phyloP scores from a whole-genome alignment of 2,329 filamentous ascomycete genomes.

The Ilyonectria mors-panacis region DNA sequence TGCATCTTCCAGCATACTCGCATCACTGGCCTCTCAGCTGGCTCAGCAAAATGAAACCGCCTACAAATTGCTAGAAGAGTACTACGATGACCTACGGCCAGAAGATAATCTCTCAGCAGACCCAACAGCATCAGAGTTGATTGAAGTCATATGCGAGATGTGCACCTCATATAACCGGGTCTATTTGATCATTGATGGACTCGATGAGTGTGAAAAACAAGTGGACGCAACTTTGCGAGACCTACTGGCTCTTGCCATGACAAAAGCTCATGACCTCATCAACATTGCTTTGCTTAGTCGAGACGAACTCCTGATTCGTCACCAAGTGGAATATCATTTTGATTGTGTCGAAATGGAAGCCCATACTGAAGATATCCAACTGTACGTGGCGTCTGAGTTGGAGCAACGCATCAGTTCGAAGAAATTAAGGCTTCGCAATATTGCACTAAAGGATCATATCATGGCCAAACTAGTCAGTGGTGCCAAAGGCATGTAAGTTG shows the following conservation, averaged over 20 bases:
- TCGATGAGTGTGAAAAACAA: slow-evolving; percentile 12
- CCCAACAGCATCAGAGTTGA: not conserved
- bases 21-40: slow-evolving; percentile 15
- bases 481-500: slow-evolving; percentile 26
- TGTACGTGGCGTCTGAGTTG: slow-evolving; percentile 21
- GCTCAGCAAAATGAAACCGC: slow-evolving; percentile 15
- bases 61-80: not conserved
- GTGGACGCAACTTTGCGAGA: not conserved
- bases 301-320: slow-evolving; percentile 18
- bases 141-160: not conserved
- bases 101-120: not conserved
- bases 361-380: slow-evolving; percentile 25
- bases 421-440: not conserved
- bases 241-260: not conserved
- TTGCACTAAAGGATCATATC: slow-evolving; percentile 16
- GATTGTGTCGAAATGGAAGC: slow-evolving; percentile 25
- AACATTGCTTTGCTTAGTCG: slow-evolving; percentile 25
- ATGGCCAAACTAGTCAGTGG: not conserved
- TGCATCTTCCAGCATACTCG: not conserved
- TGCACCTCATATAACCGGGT: not conserved
- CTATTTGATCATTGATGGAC: slow-evolving; percentile 4
- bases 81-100: slow-evolving; percentile 12
- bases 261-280: not conserved
- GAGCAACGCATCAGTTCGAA: not conserved
- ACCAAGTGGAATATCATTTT: not conserved